Conservation (phyloP, 257 asterid genomes). For the Coffea canephora region DNA sequence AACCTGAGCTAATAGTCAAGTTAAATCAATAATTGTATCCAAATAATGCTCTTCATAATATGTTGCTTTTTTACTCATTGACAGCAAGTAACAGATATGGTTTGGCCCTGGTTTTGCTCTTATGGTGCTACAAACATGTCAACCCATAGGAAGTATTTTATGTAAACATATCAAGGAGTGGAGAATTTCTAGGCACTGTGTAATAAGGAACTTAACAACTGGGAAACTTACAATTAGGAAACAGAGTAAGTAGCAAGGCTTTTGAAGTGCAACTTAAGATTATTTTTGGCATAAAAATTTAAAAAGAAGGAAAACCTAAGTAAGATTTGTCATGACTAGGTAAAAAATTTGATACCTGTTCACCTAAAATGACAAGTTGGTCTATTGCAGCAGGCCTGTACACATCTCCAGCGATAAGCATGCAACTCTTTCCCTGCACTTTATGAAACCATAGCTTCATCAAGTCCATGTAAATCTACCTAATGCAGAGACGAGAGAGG, state of each 20-base stretch:
- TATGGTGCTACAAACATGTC: background rate
- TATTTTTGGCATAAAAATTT: background rate
- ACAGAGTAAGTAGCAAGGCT: background rate
- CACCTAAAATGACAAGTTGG: conserved; percentile 85
- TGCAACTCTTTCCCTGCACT: conserved; percentile 88
- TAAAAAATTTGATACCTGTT: conserved; percentile 29
- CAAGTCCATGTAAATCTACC: conserved; percentile 20
- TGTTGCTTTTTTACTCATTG: background rate
- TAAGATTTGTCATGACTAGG: background rate
- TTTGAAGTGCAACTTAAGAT: background rate
- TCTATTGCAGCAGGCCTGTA: conserved; percentile 99
- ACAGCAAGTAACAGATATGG: conserved; percentile 9
- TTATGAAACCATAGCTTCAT: conserved; percentile 24
- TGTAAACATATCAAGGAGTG: background rate
- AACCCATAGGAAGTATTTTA: background rate
- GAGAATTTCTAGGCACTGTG: background rate
- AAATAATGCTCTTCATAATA: background rate
- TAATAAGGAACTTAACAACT: background rate
- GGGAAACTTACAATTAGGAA: background rate
- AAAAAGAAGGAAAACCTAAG: background rate
- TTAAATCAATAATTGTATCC: background rate
- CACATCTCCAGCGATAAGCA: conserved; percentile 97
- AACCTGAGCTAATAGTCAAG: background rate
- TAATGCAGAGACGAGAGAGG: conserved; percentile 11
- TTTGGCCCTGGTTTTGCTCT: background rate